Evolutionary conservation across 2,329 filamentous ascomycete species (phyloP).

Genomic region (Colletotrichum gigasporum): DNA sequence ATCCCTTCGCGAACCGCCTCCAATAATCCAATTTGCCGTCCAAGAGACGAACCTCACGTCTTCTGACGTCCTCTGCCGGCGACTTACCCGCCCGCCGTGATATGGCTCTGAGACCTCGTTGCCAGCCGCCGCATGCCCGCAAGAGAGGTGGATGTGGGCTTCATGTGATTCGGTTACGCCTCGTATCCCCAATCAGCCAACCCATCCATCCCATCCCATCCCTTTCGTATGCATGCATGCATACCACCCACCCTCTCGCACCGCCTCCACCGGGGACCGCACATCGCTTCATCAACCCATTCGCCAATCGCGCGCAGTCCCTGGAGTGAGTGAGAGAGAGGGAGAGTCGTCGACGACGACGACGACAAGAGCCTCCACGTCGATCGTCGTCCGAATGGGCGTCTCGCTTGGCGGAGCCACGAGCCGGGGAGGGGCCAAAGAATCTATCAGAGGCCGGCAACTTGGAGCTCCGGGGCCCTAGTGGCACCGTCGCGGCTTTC

Average conservation of each 20-base stretch:
- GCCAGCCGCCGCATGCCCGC: neutral
- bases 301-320: conserved; percentile 19
- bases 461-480: neutral
- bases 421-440: neutral
- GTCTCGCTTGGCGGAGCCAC: conserved; percentile 10
- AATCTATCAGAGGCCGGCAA: neutral
- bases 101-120: neutral
- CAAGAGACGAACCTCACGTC: no score
- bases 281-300: neutral
- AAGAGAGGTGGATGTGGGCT: neutral
- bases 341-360: neutral
- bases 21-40: no score
- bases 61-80: no score
- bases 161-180: conserved; percentile 23
- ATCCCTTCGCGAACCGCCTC: no score
- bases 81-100: neutral
- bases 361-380: conserved; percentile 15
- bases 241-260: conserved; percentile 21
- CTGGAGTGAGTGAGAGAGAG: no score
- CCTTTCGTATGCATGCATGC: conserved; percentile 24
- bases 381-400: conserved; percentile 10
- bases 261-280: neutral
- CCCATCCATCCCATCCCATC: neutral
- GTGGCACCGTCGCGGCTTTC: neutral
- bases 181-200: conserved; percentile 11